A percentile compares a stretch with the other conserved stretches of the same genome.
These are phyloP conservation scores for Barnettozyma botsteinii DNA, from an alignment of 805 yeast species.

Conservation along the genomic window DNA sequence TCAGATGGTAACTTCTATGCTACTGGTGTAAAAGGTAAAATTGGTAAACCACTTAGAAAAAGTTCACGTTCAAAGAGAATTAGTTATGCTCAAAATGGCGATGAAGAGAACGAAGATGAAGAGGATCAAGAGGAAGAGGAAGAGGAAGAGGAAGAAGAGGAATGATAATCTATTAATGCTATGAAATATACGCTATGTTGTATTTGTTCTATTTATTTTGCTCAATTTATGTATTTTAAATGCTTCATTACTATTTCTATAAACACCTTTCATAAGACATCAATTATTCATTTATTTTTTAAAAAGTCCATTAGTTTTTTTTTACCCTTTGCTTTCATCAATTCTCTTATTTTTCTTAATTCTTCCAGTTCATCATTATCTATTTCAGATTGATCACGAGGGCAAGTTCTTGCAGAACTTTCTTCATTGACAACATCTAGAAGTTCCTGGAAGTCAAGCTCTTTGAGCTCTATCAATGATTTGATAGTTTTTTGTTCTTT, in stretches of 20 bases:
- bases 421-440: constrained; percentile 35
- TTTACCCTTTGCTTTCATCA: constrained; percentile 66
- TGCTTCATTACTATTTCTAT: too few species aligned
- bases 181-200: too few species aligned
- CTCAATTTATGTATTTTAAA: too few species aligned
- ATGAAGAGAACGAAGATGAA: constrained; percentile 5
- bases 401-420: constrained; percentile 15
- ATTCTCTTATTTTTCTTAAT: constrained; percentile 47
- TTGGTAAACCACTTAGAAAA: constrained; percentile 33
- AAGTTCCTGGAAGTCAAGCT: constrained; percentile 42
- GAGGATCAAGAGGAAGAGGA: background rate
- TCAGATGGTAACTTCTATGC: constrained; percentile 1
- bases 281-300: constrained; percentile 16
- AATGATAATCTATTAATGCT: too few species aligned
- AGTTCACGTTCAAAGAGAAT: constrained; percentile 36
- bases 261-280: background rate
- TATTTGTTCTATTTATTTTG: background rate
- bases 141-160: constrained; percentile 5
- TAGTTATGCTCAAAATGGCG: constrained; percentile 28
- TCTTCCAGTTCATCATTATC: constrained; percentile 41
- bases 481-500: constrained; percentile 30
- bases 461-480: constrained; percentile 29
- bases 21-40: background rate
- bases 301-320: constrained; percentile 59
- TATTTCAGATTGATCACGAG: constrained; percentile 10